Conservation (phyloP, 176 grass and related monocot genomes). For the Rhynchospora tenuis region DNA sequence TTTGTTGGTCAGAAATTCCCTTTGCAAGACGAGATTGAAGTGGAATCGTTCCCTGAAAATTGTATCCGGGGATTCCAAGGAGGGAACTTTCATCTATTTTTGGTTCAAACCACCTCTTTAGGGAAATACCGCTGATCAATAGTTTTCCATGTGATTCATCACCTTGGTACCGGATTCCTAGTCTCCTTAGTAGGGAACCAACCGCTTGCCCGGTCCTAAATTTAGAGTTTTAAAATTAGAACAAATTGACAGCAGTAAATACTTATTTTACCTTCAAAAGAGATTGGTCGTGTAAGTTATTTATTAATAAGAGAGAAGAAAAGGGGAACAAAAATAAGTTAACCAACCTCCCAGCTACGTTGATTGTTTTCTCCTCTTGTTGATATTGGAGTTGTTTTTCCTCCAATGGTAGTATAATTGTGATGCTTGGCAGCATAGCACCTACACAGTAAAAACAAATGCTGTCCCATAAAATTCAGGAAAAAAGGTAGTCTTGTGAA, state of each 20-base stretch:
- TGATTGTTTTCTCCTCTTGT: constrained; percentile 57
- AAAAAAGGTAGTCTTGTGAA: not conserved
- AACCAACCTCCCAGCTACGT: constrained; percentile 82
- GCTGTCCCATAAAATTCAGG: constrained; percentile 21
- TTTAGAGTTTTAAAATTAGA: constrained; percentile 11
- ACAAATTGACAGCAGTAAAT: not conserved
- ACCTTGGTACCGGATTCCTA: constrained; percentile 82
- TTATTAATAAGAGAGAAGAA: not conserved
- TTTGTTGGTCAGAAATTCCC: constrained; percentile 76
- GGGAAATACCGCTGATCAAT: constrained; percentile 67
- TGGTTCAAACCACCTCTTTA: constrained; percentile 88
- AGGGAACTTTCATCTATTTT: constrained; percentile 44
- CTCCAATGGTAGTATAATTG: constrained; percentile 72
- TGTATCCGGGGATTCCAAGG: constrained; percentile 28
- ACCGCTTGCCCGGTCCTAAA: constrained; percentile 80
- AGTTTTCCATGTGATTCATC: constrained; percentile 81
- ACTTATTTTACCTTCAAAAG: not conserved
- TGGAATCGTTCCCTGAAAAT: constrained; percentile 40
- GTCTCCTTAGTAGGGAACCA: constrained; percentile 71
- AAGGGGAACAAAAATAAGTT: not conserved
- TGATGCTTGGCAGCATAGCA: constrained; percentile 74
- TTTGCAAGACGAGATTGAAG: constrained; percentile 47
- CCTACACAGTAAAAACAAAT: constrained; percentile 43
- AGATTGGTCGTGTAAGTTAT: not conserved
- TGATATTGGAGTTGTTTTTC: constrained; percentile 64